These are phyloP conservation scores for Mastigamoeba balamuthi DNA, from an alignment of 78 protist species.

Conservation along the genomic window DNA sequence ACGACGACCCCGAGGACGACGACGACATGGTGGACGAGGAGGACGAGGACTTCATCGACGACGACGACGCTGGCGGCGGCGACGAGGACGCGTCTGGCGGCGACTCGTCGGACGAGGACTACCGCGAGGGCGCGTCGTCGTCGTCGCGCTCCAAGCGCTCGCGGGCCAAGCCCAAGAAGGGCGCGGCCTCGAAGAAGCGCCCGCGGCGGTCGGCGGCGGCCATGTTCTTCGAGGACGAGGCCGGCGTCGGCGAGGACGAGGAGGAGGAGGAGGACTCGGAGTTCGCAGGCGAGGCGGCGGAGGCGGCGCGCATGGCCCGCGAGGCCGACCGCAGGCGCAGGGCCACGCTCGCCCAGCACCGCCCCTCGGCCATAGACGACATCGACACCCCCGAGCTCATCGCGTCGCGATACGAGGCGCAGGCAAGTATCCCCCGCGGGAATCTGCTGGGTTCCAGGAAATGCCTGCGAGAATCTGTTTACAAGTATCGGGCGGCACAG, in stretches of 20 bases:
- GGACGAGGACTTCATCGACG: too few relatives aligned
- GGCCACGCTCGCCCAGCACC: too few relatives aligned
- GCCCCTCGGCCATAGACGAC: too few relatives aligned
- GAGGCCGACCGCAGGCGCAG: background rate
- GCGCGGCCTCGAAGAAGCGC: too few relatives aligned
- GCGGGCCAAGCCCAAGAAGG: too few relatives aligned
- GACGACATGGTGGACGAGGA: too few relatives aligned
- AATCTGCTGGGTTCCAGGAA: too few relatives aligned
- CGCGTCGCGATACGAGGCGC: too few relatives aligned
- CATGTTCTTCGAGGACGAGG: background rate
- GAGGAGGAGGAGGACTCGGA: background rate
- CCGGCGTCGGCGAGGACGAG: background rate
- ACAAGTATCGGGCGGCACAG: background rate
- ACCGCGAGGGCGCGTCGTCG: background rate
- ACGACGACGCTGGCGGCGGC: background rate
- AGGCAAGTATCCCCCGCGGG: too few relatives aligned
- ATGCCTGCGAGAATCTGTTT: too few relatives aligned
- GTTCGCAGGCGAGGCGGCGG: background rate
- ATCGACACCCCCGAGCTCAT: too few relatives aligned
- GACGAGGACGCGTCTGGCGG: background rate
- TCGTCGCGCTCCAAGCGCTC: background rate
- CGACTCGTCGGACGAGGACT: background rate
- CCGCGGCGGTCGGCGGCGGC: too few relatives aligned
- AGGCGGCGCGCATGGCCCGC: background rate
- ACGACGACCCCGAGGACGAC: background rate